Evolutionary conservation across 169 alveolate genomes (phyloP).

Genomic region (Cryptosporidium sp.): DNA sequence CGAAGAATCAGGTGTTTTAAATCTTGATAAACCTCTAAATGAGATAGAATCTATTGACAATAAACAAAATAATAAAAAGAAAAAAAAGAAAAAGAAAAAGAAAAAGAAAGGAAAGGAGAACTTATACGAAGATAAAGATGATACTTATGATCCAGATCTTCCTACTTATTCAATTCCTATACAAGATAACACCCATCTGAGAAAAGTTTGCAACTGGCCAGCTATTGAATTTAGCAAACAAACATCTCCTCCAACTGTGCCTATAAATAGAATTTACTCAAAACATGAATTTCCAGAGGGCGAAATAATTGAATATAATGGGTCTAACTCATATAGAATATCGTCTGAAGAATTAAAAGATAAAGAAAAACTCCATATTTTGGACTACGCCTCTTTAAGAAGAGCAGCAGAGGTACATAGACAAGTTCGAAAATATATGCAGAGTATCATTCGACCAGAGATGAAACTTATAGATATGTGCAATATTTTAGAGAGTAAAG

Average conservation of each 20-base stretch:
- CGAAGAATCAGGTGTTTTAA: background rate
- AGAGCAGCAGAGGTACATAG: conserved; percentile 99
- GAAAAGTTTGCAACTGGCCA: conserved; percentile 84
- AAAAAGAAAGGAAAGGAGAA: conserved; percentile 63
- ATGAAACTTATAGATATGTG: conserved; percentile 94
- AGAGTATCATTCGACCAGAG: conserved; percentile 94
- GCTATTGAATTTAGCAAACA: conserved; percentile 79
- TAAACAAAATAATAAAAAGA: conserved; percentile 15
- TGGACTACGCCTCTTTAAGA: conserved; percentile 92
- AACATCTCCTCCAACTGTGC: conserved; percentile 85
- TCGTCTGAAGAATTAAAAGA: conserved; percentile 91
- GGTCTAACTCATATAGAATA: conserved; percentile 87
- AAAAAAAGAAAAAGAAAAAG: conserved; percentile 35
- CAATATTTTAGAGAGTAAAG: conserved; percentile 94
- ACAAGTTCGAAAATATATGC: conserved; percentile 97
- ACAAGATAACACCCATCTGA: conserved; percentile 81
- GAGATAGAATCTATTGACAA: background rate
- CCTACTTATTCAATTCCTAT: conserved; percentile 29
- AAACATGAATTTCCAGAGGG: conserved; percentile 84
- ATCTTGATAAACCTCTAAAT: background rate
- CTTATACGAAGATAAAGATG: conserved; percentile 53
- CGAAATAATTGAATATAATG: conserved; percentile 88
- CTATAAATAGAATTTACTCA: conserved; percentile 81
- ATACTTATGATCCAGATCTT: conserved; percentile 69
- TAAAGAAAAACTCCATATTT: conserved; percentile 88